Evolutionary conservation across 163 green algal genomes (phyloP), one percentile per base, ranked within the genome.

Genomic region (Volvox carteri): DNA sequence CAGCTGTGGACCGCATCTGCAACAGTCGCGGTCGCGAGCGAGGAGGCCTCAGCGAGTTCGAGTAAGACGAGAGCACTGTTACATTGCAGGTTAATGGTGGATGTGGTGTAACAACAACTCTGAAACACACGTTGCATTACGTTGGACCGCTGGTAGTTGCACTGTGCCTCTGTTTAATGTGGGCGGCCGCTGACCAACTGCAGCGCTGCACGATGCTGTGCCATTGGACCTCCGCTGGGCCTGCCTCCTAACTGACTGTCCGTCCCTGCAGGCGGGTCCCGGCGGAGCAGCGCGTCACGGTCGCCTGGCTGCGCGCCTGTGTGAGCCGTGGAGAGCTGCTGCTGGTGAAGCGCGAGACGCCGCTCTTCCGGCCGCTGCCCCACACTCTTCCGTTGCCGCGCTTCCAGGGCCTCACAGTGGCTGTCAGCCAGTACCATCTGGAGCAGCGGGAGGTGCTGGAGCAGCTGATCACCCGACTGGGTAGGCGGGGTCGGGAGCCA

Each of bases 221-320:
- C n/a, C n/a, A n/a, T n/a, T n/a, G n/a, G n/a, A n/a, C n/a, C n/a
- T n/a, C n/a, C n/a, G n/a, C n/a, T n/a, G n/a, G n/a, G n/a, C n/a
- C n/a, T n/a, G n/a, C n/a, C n/a, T n/a, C n/a, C n/a, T n/a, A n/a
- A n/a, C n/a, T n/a, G n/a, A n/a, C n/a, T n/a, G n/a, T n/a, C n/a
- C n/a, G n/a, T 65, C 3, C 28, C 52, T 19, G 30, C 52, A 84
- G 72, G 41, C n/a, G 30, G 7, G 72, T 89, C 19, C 58, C 52
- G 4, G 33, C 41, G 19, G 54, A 83, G 30, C 73, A 84, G 52
- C 74, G 86, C 50, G 60, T 90, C 39, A 90, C 86, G 21, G 6
- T 90, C 0, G 46, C 44, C 44, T 90, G 86, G 86, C 60, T 90
- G 75, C 44, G 42, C 56, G 65, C 58, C 9, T 90, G 86, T 37